Conservation (phyloP, 148 eudicot genomes). For the Pharnaceum exiguum region DNA sequence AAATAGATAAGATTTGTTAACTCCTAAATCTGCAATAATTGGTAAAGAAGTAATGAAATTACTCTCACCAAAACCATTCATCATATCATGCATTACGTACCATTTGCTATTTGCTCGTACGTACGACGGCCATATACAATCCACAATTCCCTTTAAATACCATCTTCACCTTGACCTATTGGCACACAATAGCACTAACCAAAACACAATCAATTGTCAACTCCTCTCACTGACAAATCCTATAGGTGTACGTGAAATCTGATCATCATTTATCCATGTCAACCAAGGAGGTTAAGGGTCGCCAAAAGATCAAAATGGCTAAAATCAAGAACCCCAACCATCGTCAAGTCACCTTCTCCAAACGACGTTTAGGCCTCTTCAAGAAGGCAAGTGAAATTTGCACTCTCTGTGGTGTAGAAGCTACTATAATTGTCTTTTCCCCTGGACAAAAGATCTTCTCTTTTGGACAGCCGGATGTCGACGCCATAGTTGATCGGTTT, state of each 20-base stretch:
- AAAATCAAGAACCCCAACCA: conserved; percentile 51
- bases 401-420: conserved; percentile 48
- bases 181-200: too few species aligned
- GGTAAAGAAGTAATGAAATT: conserved; percentile 5
- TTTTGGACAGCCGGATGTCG: conserved; percentile 49
- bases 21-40: conserved; percentile 39
- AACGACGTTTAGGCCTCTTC: conserved; percentile 57
- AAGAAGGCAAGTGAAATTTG: conserved; percentile 57
- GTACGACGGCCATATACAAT: not conserved
- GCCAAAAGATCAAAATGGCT: conserved; percentile 57
- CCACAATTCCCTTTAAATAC: conserved; percentile 24
- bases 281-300: conserved; percentile 44
- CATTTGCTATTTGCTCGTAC: too few species aligned
- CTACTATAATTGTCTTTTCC: conserved; percentile 39
- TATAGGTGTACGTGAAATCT: too few species aligned
- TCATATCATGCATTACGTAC: conserved; percentile 7
- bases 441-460: conserved; percentile 48
- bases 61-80: not conserved
- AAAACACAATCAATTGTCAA: not conserved
- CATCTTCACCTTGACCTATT: not conserved
- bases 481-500: conserved; percentile 31
- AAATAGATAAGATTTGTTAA: conserved; percentile 31
- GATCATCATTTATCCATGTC: conserved; percentile 28
- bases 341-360: conserved; percentile 57
- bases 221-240: not conserved